These are phyloP conservation scores for Peronospora farinosa DNA, from an alignment of 352 stramenopile genomes.

Conservation along the genomic window DNA sequence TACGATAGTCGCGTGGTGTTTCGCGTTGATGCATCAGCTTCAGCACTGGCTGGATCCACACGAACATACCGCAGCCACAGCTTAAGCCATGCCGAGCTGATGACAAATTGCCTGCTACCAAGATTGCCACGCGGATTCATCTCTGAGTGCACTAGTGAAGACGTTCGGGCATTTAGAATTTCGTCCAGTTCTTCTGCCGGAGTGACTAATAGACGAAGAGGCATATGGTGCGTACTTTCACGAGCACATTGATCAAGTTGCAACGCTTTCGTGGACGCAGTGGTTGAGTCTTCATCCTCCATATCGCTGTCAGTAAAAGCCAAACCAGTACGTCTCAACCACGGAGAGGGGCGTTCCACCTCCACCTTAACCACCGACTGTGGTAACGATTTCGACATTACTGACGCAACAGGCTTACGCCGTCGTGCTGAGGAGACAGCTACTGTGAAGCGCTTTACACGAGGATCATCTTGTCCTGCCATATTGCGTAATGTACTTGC, in stretches of 20 bases:
- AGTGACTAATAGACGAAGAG: slow-evolving; percentile 26
- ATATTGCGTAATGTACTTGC: slow-evolving; percentile 56
- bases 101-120: slow-evolving; percentile 39
- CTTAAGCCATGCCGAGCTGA: slow-evolving; percentile 55
- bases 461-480: slow-evolving; percentile 47
- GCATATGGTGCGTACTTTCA: slow-evolving; percentile 22
- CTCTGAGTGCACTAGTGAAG: slow-evolving; percentile 23
- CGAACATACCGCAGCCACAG: slow-evolving; percentile 67
- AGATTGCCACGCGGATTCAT: slow-evolving; percentile 5
- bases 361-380: slow-evolving; percentile 22
- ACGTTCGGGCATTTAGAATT: slow-evolving; percentile 35
- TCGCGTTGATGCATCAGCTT: slow-evolving; percentile 1
- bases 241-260: slow-evolving; percentile 16
- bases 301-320: slow-evolving; percentile 21
- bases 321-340: slow-evolving; percentile 23
- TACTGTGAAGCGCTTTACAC: slow-evolving; percentile 49
- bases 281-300: slow-evolving; percentile 28
- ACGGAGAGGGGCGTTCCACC: slow-evolving; percentile 29
- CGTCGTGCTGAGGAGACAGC: slow-evolving; percentile 15
- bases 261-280: slow-evolving; percentile 22
- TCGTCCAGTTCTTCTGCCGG: slow-evolving; percentile 51
- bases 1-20: slow-evolving; percentile 6
- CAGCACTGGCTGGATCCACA: slow-evolving; percentile 27
- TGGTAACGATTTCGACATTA: slow-evolving; percentile 8
- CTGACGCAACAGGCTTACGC: slow-evolving; percentile 10